A percentile compares a stretch with the other conserved stretches of the same genome.
phyloP scores from a whole-genome alignment of 148 eudicot genomes.

The Rhododendron simsii region DNA sequence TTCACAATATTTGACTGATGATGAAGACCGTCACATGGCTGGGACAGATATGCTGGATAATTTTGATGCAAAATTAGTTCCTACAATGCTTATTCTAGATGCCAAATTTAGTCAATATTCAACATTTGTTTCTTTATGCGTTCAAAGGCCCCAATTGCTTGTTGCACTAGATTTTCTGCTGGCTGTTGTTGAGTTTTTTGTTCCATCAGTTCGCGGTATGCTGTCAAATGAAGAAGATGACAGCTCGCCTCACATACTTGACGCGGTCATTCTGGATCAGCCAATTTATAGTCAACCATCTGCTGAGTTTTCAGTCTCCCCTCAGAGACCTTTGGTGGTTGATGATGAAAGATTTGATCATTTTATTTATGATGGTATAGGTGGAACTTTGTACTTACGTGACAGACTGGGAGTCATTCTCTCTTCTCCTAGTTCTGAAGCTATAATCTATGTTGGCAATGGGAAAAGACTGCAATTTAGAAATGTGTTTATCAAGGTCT shows the following conservation, averaged over 20 bases:
- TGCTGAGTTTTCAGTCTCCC: conserved; percentile 60
- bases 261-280: conserved; percentile 65
- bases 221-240: conserved; percentile 67
- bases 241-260: conserved; percentile 37
- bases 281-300: conserved; percentile 55
- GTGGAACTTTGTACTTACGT: conserved; percentile 66
- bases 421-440: conserved; percentile 57
- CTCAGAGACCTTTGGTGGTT: conserved; percentile 67
- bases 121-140: conserved; percentile 60
- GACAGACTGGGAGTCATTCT: conserved; percentile 56
- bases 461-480: conserved; percentile 78
- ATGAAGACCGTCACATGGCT: conserved; percentile 27
- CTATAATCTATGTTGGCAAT: conserved; percentile 70
- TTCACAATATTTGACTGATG: conserved; percentile 27
- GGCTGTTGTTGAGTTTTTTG: conserved; percentile 88
- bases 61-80: conserved; percentile 32
- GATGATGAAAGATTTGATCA: conserved; percentile 71
- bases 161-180: conserved; percentile 95
- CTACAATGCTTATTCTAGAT: conserved; percentile 90
- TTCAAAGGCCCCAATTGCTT: conserved; percentile 94
- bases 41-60: conserved; percentile 22
- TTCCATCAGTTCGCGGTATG: conserved; percentile 64
- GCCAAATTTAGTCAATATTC: conserved; percentile 54
- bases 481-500: conserved; percentile 76
- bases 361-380: conserved; percentile 82